A percentile compares a stretch with the other conserved stretches of the same genome.
These are phyloP conservation scores for Ochromonas danica DNA, from an alignment of 108 stramenopile species.

Conservation along the genomic window DNA sequence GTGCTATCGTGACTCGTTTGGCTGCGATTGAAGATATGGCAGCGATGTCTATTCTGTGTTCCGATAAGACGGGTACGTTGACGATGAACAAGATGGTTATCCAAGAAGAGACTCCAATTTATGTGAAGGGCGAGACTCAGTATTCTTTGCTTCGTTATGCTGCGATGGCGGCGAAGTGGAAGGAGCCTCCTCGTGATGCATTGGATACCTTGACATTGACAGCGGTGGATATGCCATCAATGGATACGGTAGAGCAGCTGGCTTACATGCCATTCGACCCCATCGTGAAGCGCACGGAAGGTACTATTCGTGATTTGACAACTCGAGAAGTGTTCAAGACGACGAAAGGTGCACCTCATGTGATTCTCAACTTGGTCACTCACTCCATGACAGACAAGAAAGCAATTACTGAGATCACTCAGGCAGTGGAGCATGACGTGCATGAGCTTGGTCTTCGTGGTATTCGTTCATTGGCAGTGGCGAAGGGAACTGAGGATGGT, in stretches of 20 bases:
- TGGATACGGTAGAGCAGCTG: conserved; percentile 32
- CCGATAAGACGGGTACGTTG: conserved; percentile 81
- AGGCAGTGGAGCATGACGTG: conserved; percentile 38
- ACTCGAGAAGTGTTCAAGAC: conserved; percentile 62
- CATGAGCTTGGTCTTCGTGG: conserved; percentile 65
- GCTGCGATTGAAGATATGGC: conserved; percentile 74
- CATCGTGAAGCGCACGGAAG: conserved; percentile 68
- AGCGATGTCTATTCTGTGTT: conserved; percentile 74
- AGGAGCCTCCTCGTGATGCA: conserved; percentile 38
- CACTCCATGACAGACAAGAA: no score
- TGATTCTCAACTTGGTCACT: conserved; percentile 59
- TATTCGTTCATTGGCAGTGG: conserved; percentile 67
- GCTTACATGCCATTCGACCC: conserved; percentile 78
- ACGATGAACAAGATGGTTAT: conserved; percentile 74
- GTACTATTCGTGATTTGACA: conserved; percentile 48
- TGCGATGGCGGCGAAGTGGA: conserved; percentile 39
- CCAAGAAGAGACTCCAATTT: conserved; percentile 57
- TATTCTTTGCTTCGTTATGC: conserved; percentile 34
- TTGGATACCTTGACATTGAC: conserved; percentile 38
- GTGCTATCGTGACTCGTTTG: conserved; percentile 71
- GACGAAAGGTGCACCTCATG: conserved; percentile 72
- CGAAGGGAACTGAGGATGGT: conserved; percentile 51
- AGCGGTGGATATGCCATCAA: neutral
- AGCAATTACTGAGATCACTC: no score
- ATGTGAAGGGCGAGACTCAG: conserved; percentile 30